Evolutionary conservation across 495 filamentous ascomycete genomes (phyloP).

Genomic region (Penicillium parvum): DNA sequence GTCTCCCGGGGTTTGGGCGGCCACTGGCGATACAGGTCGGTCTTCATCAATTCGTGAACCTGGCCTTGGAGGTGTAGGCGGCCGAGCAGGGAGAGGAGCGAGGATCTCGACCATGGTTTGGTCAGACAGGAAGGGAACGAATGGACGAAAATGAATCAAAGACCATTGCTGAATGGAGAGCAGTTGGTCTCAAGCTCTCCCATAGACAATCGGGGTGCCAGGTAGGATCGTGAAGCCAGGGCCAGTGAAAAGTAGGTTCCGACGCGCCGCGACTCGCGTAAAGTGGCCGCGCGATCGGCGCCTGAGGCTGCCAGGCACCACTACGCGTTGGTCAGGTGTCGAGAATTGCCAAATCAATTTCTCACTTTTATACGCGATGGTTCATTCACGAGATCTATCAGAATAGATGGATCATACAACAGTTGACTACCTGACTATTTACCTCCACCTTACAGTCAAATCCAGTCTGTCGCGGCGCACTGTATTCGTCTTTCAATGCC

Average conservation of each 20-base stretch:
- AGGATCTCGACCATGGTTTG: constrained; percentile 52
- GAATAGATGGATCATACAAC: neutral
- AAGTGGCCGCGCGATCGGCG: constrained; percentile 34
- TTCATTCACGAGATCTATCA: too few species aligned
- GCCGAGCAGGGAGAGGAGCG: constrained; percentile 47
- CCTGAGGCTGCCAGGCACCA: constrained; percentile 14
- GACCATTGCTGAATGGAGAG: constrained; percentile 29
- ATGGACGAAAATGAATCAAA: constrained; percentile 11
- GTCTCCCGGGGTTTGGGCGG: constrained; percentile 44
- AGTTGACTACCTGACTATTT: too few species aligned
- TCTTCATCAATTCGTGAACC: constrained; percentile 38
- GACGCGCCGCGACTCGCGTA: constrained; percentile 40
- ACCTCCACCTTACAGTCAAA: too few species aligned
- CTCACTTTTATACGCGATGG: too few species aligned
- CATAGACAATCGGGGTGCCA: constrained; percentile 9
- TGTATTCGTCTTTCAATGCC: too few species aligned
- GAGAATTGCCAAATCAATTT: too few species aligned
- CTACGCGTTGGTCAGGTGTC: constrained; percentile 1
- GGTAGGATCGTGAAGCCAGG: constrained; percentile 5
- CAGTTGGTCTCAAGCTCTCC: constrained; percentile 13
- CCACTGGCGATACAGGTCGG: constrained; percentile 29
- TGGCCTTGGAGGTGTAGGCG: constrained; percentile 60
- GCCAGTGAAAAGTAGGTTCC: constrained; percentile 21
- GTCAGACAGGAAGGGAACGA: constrained; percentile 10
- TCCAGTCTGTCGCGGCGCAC: too few species aligned